Base-by-base conservation (phyloP, 2,329 filamentous ascomycete species). In the Pseudogymnoascus sp. region DNA sequence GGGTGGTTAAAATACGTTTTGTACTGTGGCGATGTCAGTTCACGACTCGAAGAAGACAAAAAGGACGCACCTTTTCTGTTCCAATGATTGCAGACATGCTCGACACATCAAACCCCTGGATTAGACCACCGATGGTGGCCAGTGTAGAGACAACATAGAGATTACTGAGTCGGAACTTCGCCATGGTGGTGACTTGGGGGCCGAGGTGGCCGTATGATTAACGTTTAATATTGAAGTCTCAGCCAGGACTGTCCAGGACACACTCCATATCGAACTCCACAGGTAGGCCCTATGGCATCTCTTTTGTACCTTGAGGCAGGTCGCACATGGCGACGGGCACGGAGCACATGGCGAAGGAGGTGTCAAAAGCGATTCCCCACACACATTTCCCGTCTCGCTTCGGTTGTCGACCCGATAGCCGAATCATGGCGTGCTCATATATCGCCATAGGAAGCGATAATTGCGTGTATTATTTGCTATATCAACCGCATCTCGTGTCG, bases 11-110 rank as follows among this genome's bases (percentile, higher is more conserved):
- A 47, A 28, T 47, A 47, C 7, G 41, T 47, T 47, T 47, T 47
- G 20, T 47, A 47, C 41, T 47, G 9, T 25, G 20, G 41, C 18
- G 12, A 25, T 28, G 20, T 47, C 41, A 47, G 41, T 25, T 47
- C 25, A 28, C 6, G 3, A n/a, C 41, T 47, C 6, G 20, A 28
- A 47, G 2, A 6, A 47, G 18, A 2, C 9, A 47, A 25, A 25
- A 25, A 47, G 11, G 12, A n/a, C 11, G 12, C 41, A 47, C 41
- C 20, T 47, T 47, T 8, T 73, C 54, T 0, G 79, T 80, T 37
- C 76, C 76, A 57, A 82, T 76, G 64, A 81, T 79, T 41, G 79
- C 80, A 57, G 74, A 77, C 77, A 83, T 81, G 4, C 78, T 81
- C 6, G 76, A 78, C 62, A 83, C 81, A 68, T 84, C 81, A 66